Percentiles rank a stretch among this genome's conserved stretches.
These are phyloP conservation scores for Fraxinus americana DNA, from an alignment of 257 asterid species.

Conservation along the genomic window DNA sequence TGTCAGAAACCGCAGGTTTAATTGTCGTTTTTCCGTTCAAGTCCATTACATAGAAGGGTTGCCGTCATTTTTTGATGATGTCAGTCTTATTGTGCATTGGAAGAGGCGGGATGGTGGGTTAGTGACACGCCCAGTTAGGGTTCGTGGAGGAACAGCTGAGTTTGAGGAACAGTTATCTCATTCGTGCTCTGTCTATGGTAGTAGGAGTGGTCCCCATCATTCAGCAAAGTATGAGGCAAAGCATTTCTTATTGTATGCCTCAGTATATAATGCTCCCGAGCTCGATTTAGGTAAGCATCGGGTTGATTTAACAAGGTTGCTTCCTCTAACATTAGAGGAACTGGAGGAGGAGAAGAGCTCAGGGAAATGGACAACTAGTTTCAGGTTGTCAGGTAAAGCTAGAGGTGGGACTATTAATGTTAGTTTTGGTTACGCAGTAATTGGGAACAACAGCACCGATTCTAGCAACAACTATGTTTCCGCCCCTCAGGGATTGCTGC, in stretches of 20 bases:
- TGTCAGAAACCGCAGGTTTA: constrained; percentile 64
- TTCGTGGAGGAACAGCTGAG: constrained; percentile 64
- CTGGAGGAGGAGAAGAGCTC: constrained; percentile 82
- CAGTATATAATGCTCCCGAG: constrained; percentile 68
- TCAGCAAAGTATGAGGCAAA: constrained; percentile 88
- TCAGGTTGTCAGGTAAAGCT: constrained; percentile 79
- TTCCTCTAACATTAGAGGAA: constrained; percentile 89
- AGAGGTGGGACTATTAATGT: constrained; percentile 77
- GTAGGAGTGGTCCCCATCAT: constrained; percentile 78
- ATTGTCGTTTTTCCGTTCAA: constrained; percentile 71
- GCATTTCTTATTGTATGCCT: constrained; percentile 74
- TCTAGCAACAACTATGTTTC: constrained; percentile 34
- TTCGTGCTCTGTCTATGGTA: constrained; percentile 75
- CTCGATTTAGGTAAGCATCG: constrained; percentile 90
- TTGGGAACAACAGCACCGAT: constrained; percentile 44
- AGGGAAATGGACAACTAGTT: constrained; percentile 97
- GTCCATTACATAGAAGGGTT: constrained; percentile 82
- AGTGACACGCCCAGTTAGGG: constrained; percentile 62
- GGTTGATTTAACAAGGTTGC: constrained; percentile 84
- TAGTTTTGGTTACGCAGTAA: constrained; percentile 69
- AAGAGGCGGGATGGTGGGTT: constrained; percentile 78
- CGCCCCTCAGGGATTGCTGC: constrained; percentile 34
- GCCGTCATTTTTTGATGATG: constrained; percentile 58
- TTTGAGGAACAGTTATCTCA: constrained; percentile 77
- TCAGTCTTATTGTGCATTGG: constrained; percentile 78